A percentile compares a stretch with the other conserved stretches of the same genome.
These are phyloP conservation scores for Metschnikowia gelsemii DNA, from an alignment of 805 yeast species.

Conservation along the genomic window DNA sequence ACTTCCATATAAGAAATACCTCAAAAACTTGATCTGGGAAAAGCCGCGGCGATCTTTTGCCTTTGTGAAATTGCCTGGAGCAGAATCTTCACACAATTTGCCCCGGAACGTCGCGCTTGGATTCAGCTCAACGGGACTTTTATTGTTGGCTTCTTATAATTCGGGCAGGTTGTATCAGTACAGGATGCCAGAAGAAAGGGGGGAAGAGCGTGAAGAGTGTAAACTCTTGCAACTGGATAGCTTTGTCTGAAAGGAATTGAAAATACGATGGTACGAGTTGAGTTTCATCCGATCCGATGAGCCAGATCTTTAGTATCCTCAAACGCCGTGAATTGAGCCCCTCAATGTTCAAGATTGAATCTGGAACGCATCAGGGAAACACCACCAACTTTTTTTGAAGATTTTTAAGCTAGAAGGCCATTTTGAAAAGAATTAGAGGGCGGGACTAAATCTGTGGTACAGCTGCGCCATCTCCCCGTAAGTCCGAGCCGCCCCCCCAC, in stretches of 20 bases:
- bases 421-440: too few relatives aligned
- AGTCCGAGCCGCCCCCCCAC: constrained; percentile 72
- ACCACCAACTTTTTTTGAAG: too few relatives aligned
- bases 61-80: constrained; percentile 37
- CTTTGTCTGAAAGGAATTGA: too few relatives aligned
- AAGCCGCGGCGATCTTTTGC: constrained; percentile 46
- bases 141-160: constrained; percentile 39
- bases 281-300: too few relatives aligned
- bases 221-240: constrained; percentile 28
- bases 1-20: constrained; percentile 41
- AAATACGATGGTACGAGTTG: too few relatives aligned
- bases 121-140: constrained; percentile 29
- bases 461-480: constrained; percentile 85
- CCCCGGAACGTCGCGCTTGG: constrained; percentile 37
- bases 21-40: constrained; percentile 42
- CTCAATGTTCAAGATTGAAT: too few relatives aligned
- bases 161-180: constrained; percentile 41
- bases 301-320: too few relatives aligned
- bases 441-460: constrained; percentile 43
- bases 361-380: too few relatives aligned
- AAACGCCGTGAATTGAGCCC: too few relatives aligned
- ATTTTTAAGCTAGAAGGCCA: too few relatives aligned
- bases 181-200: constrained; percentile 28
- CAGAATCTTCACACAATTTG: not conserved
- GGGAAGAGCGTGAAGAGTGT: constrained; percentile 33